Conservation (phyloP, 2,329 filamentous ascomycete genomes). For the Claviceps sp. region DNA sequence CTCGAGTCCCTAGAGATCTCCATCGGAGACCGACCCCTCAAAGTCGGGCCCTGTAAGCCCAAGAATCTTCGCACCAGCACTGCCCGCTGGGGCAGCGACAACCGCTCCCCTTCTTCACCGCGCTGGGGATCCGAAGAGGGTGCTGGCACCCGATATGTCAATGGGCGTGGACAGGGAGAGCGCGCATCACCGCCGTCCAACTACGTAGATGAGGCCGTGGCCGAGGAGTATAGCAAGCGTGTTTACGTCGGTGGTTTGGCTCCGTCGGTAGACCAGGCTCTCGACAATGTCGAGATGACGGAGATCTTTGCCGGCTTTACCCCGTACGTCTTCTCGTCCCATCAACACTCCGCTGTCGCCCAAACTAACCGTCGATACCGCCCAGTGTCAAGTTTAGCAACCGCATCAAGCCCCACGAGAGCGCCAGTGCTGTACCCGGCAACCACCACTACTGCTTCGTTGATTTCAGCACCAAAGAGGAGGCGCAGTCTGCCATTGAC, state of each 20-base stretch:
- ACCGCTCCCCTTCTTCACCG: slow-evolving; percentile 15
- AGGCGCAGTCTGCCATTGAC: slow-evolving; percentile 36
- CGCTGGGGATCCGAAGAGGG: slow-evolving; percentile 32
- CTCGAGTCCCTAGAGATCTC: slow-evolving; percentile 41
- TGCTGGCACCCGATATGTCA: background rate
- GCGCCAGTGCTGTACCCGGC: slow-evolving; percentile 35
- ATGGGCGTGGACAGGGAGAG: background rate
- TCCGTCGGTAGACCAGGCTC: slow-evolving; percentile 33
- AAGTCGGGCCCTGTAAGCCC: slow-evolving; percentile 51
- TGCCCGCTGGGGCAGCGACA: slow-evolving; percentile 1
- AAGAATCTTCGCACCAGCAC: slow-evolving; percentile 23
- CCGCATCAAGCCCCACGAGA: slow-evolving; percentile 45
- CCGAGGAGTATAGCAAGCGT: slow-evolving; percentile 15
- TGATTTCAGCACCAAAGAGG: slow-evolving; percentile 42
- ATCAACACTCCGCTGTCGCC: background rate
- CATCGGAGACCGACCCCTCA: slow-evolving; percentile 45
- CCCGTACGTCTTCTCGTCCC: slow-evolving; percentile 12
- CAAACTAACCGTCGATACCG: background rate
- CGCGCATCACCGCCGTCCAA: background rate
- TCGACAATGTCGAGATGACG: slow-evolving; percentile 31
- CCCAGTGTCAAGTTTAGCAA: slow-evolving; percentile 26
- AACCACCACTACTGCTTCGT: slow-evolving; percentile 54
- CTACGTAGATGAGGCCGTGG: background rate
- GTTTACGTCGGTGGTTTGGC: slow-evolving; percentile 39
- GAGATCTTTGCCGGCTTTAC: slow-evolving; percentile 33